These are phyloP conservation scores for Zanthoxylum bungeanum DNA, from an alignment of 345 rosid species.

Conservation along the genomic window DNA sequence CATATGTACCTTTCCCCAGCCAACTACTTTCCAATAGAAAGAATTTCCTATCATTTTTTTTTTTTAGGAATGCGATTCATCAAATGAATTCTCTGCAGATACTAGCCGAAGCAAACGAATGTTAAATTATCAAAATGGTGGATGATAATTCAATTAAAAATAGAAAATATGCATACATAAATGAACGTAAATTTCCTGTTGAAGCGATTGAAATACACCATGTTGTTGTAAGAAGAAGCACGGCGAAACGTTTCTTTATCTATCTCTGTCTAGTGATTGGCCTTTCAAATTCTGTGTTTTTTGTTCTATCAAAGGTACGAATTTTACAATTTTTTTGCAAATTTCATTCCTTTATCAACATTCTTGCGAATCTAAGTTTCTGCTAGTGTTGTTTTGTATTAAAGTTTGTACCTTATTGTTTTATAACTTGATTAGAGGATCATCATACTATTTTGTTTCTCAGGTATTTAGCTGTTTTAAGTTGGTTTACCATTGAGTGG, in stretches of 20 bases:
- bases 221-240: conserved; percentile 45
- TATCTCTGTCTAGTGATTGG: conserved; percentile 32
- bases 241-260: conserved; percentile 25
- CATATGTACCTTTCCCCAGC: no score
- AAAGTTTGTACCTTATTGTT: neutral
- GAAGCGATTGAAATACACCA: conserved; percentile 59
- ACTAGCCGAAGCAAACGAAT: conserved; percentile 1
- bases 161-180: conserved; percentile 41
- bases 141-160: conserved; percentile 29
- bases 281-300: conserved; percentile 30
- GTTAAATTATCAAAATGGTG: conserved; percentile 29
- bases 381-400: neutral
- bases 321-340: neutral
- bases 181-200: conserved; percentile 37
- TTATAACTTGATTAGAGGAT: neutral
- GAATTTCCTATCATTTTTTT: no score
- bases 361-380: neutral
- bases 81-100: neutral
- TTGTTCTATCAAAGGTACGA: conserved; percentile 50
- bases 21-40: no score
- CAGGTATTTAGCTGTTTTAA: neutral
- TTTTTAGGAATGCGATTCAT: no score
- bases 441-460: neutral
- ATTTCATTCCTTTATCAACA: neutral
- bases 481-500: no score